Conservation (phyloP, 441 rosid species). For the Melastoma candidum region DNA sequence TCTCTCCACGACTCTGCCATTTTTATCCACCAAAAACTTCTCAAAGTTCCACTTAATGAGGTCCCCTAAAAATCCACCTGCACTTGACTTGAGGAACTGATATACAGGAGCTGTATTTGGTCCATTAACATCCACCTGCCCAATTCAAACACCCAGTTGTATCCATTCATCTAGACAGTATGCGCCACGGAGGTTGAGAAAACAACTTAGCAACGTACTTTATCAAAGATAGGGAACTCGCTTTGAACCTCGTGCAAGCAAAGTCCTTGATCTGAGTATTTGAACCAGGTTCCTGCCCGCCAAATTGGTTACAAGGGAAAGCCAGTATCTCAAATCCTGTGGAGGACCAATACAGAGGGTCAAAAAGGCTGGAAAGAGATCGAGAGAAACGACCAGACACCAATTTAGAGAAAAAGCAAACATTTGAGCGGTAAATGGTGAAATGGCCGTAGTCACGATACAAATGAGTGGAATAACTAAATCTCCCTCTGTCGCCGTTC, state of each 20-base stretch:
- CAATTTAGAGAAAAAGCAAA: background rate
- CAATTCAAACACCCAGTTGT: background rate
- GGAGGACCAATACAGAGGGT: constrained; percentile 1
- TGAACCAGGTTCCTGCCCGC: constrained; percentile 67
- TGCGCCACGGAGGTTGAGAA: background rate
- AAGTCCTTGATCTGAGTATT: constrained; percentile 56
- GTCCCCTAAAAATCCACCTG: constrained; percentile 59
- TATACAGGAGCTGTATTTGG: constrained; percentile 63
- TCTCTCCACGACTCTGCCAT: constrained; percentile 62
- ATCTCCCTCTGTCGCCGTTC: too few species aligned
- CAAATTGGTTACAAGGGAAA: constrained; percentile 75
- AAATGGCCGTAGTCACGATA: too few species aligned
- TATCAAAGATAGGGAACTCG: constrained; percentile 76
- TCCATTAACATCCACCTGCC: constrained; percentile 73
- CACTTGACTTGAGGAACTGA: constrained; percentile 50
- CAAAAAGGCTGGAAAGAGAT: background rate
- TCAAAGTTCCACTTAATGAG: constrained; percentile 74
- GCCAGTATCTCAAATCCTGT: constrained; percentile 67
- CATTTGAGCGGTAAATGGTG: too few species aligned
- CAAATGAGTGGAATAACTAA: too few species aligned
- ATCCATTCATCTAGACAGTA: background rate
- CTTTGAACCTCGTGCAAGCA: constrained; percentile 66
- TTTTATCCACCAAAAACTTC: constrained; percentile 67
- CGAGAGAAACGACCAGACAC: background rate
- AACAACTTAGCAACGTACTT: constrained; percentile 24